Evolutionary conservation across 2,329 filamentous ascomycete genomes (phyloP).

Genomic region (Malbranchea zuffiana): DNA sequence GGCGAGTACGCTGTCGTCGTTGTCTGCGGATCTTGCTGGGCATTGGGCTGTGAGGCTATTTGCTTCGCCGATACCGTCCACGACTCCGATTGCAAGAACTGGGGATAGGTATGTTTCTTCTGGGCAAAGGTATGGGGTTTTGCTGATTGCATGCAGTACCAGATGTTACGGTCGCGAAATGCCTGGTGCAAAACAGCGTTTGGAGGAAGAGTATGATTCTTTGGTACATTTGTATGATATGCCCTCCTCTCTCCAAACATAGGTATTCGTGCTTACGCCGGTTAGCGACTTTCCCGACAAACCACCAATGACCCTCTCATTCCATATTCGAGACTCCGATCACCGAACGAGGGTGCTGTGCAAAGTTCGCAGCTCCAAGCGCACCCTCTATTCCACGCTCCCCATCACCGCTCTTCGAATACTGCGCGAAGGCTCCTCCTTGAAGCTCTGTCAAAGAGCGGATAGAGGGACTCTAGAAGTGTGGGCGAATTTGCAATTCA

Average conservation of each 20-base stretch:
- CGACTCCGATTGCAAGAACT: slow-evolving; percentile 19
- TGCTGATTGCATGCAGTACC: slow-evolving; percentile 21
- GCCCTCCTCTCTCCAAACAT: not conserved
- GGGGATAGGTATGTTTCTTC: slow-evolving; percentile 23
- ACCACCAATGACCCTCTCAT: slow-evolving; percentile 35
- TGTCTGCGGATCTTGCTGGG: slow-evolving; percentile 24
- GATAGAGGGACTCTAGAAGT: slow-evolving; percentile 33
- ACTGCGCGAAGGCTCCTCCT: slow-evolving; percentile 27
- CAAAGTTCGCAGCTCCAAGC: slow-evolving; percentile 34
- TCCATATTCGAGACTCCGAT: slow-evolving; percentile 44
- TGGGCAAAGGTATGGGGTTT: not conserved
- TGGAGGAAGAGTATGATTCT: slow-evolving; percentile 29
- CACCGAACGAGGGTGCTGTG: slow-evolving; percentile 45
- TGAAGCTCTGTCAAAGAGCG: slow-evolving; percentile 30
- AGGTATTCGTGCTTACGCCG: slow-evolving; percentile 8
- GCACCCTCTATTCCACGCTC: slow-evolving; percentile 39
- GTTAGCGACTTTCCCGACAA: slow-evolving; percentile 39
- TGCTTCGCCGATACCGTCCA: slow-evolving; percentile 20
- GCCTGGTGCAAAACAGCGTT: slow-evolving; percentile 21
- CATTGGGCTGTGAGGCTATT: slow-evolving; percentile 38
- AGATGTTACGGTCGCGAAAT: slow-evolving; percentile 26
- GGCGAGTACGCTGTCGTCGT: not conserved
- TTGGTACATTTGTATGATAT: slow-evolving; percentile 30
- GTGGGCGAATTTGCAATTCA: slow-evolving; percentile 47
- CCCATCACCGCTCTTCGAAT: slow-evolving; percentile 39